These are phyloP conservation scores for Crithidia thermophila DNA, from an alignment of 208 protist species.

Conservation along the genomic window DNA sequence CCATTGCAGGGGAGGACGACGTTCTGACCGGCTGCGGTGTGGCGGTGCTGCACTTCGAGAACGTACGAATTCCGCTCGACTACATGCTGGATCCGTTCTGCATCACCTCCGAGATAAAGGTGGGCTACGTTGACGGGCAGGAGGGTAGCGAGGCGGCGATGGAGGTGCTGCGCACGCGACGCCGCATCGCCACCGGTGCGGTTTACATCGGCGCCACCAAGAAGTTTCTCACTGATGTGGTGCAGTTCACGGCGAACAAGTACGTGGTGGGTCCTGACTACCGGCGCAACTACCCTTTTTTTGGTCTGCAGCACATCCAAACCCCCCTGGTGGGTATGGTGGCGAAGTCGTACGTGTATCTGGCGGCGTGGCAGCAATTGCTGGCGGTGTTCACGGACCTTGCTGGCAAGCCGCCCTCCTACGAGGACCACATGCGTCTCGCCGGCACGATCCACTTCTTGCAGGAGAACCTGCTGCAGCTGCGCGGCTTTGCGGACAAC, in stretches of 20 bases:
- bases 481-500: constrained; percentile 53
- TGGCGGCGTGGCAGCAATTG: constrained; percentile 68
- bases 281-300: constrained; percentile 79
- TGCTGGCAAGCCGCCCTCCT: constrained; percentile 35
- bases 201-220: constrained; percentile 75
- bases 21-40: constrained; percentile 57
- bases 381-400: constrained; percentile 57
- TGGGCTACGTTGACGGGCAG: constrained; percentile 45
- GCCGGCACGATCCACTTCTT: constrained; percentile 79
- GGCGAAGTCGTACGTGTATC: constrained; percentile 76
- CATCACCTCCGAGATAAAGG: constrained; percentile 52
- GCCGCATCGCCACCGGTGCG: constrained; percentile 72
- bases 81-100: constrained; percentile 63
- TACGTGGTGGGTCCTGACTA: constrained; percentile 73
- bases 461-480: constrained; percentile 64
- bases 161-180: constrained; percentile 63
- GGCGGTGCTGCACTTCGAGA: constrained; percentile 79
- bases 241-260: constrained; percentile 66
- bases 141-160: constrained; percentile 35
- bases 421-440: constrained; percentile 82
- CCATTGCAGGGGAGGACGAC: constrained; percentile 54
- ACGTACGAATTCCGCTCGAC: constrained; percentile 59
- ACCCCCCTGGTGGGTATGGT: constrained; percentile 78
- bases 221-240: constrained; percentile 59
- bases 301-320: constrained; percentile 89